Base-by-base conservation (phyloP, 2,329 filamentous ascomycete genomes). In the Apiospora arundinis region DNA sequence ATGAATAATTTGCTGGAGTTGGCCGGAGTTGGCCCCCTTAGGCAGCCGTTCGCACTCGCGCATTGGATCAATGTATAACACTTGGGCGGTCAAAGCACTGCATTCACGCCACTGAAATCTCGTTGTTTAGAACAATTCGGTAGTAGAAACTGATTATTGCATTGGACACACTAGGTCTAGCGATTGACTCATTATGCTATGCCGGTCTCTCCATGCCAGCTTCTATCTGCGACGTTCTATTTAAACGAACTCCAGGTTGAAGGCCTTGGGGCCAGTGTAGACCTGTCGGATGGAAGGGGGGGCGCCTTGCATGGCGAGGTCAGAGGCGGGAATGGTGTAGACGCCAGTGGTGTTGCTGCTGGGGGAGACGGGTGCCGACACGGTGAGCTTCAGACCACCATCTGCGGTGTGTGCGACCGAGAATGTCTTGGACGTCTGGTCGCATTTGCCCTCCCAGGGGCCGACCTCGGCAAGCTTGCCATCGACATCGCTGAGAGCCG, bases 211-310 rank as follows among this genome's bases (percentile, higher is more conserved):
- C 46, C 46, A 49, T 25, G 46, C 23, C 46, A 25, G 21, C n/a
- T n/a, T 7, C 11, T 49, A 49, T 48, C 46, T 48, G 46, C 46
- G 21, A 23, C 46, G 21, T 23, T 48, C 46, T 48, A 49, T 23
- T 49, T 49, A n/a, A 23, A 25, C 46, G 48, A 25, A 69, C 45
- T 69, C 45, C n/a, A 52, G 67, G 45, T 45, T 48, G 67, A 69
- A 69, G 45, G 48, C 28, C 67, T 52, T 69, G 45, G 67, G 67
- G 67, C 67, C 67, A n/a, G 32, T 49, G 67, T 69, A 69, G 67
- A 46, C 45, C 67, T 69, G 67, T 23, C 48, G 48, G 67, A 52
- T 40, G 67, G 44, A 37, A 12, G 45, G n/a, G 28, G 23, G 23
- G 28, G 45, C 9, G 11, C 48, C 42, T 25, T 48, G 42, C 23